Conservation (phyloP, 179 eudicot species). For the Nepenthes alata region DNA sequence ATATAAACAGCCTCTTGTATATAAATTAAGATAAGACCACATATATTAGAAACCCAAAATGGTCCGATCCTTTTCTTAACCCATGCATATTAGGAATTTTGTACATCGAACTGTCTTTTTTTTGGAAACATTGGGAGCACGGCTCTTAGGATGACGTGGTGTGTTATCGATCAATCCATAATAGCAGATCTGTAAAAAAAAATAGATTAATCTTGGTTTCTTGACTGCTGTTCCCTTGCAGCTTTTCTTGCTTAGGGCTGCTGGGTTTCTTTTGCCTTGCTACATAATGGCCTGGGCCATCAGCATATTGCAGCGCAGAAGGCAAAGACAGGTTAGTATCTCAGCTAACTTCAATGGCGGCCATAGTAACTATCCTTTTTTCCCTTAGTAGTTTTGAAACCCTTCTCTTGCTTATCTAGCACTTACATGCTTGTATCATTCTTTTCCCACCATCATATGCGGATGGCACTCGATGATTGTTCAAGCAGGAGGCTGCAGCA, state of each 20-base stretch:
- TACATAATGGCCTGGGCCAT: slow-evolving; percentile 89
- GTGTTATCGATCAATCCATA: too few species aligned
- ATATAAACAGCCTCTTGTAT: too few species aligned
- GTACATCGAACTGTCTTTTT: slow-evolving; percentile 36
- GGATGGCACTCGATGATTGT: background rate
- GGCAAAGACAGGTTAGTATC: slow-evolving; percentile 63
- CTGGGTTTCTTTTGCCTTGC: slow-evolving; percentile 87
- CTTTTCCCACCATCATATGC: too few species aligned
- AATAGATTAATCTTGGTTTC: too few species aligned
- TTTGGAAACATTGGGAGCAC: slow-evolving; percentile 7
- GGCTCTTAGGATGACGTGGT: too few species aligned
- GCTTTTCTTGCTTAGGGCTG: slow-evolving; percentile 75
- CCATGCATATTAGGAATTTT: slow-evolving; percentile 60
- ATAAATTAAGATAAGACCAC: too few species aligned
- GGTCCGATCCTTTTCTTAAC: slow-evolving; percentile 40
- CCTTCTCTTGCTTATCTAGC: too few species aligned
- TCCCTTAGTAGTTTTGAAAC: too few species aligned
- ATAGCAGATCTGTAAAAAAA: slow-evolving; percentile 30
- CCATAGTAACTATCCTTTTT: too few species aligned
- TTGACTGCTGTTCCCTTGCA: slow-evolving; percentile 13
- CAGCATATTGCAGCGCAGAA: slow-evolving; percentile 70
- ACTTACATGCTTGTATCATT: too few species aligned
- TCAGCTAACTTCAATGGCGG: background rate
- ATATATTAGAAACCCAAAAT: too few species aligned
- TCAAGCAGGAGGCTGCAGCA: slow-evolving; percentile 72